Conservation (phyloP, 2,329 filamentous ascomycete species). For the Aspergillus fischeri region DNA sequence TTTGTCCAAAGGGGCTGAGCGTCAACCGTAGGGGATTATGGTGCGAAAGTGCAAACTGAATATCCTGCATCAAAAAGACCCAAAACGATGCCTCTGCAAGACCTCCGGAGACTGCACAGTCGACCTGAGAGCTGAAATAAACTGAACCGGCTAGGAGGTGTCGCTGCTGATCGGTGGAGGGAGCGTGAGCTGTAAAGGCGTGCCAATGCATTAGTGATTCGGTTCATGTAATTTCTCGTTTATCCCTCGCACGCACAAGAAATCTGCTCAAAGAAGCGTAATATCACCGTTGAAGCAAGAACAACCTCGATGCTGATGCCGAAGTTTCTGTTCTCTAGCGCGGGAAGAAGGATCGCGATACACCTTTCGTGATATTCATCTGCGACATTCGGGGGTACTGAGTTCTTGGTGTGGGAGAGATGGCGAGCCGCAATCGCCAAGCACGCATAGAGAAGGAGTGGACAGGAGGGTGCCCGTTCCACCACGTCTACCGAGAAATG, state of each 20-base stretch:
- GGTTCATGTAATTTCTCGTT: not conserved
- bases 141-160: constrained; percentile 34
- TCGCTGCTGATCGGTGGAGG: constrained; percentile 31
- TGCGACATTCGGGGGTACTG: constrained; percentile 24
- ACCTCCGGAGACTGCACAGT: constrained; percentile 29
- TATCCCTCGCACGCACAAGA: constrained; percentile 22
- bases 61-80: constrained; percentile 35
- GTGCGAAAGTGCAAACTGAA: constrained; percentile 31
- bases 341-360: constrained; percentile 31
- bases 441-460: constrained; percentile 31
- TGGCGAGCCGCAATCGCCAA: constrained; percentile 32
- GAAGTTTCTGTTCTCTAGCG: constrained; percentile 27
- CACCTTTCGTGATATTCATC: constrained; percentile 34
- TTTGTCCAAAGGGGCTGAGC: constrained; percentile 29
- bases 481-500: constrained; percentile 30
- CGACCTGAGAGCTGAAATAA: constrained; percentile 32
- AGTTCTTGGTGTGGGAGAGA: constrained; percentile 28
- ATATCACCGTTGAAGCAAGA: constrained; percentile 31
- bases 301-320: constrained; percentile 31
- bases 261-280: constrained; percentile 34
- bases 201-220: constrained; percentile 1
- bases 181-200: constrained; percentile 22
- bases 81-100: constrained; percentile 34
- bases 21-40: constrained; percentile 29
- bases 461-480: constrained; percentile 26